Conservation (phyloP, 495 filamentous ascomycete species). For the Neurospora sp. region DNA sequence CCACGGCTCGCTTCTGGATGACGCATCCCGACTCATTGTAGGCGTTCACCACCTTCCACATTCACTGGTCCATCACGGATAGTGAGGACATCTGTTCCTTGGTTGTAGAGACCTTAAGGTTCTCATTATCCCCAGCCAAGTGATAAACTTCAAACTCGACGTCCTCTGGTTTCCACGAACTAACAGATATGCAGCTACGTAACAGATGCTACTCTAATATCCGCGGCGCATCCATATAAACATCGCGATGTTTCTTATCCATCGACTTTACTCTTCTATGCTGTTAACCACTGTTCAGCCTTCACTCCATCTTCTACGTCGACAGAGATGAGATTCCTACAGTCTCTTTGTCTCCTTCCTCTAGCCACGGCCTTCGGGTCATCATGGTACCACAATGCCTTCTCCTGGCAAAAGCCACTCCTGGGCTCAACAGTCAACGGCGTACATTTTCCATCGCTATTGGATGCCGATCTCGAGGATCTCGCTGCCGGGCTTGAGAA, state of each 20-base stretch:
- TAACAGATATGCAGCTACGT: neutral
- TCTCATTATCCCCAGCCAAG: neutral
- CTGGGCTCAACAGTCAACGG: neutral
- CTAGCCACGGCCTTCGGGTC: neutral
- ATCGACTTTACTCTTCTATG: neutral
- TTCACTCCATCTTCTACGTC: neutral
- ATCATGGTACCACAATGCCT: neutral
- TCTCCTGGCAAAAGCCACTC: neutral
- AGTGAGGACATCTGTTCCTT: neutral
- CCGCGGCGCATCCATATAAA: neutral
- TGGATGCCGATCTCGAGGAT: conserved; percentile 39
- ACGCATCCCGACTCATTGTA: neutral
- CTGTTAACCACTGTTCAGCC: neutral
- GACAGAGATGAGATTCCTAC: neutral
- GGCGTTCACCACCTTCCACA: neutral
- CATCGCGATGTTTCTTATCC: neutral
- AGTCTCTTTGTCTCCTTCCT: neutral
- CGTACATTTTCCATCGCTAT: conserved; percentile 4
- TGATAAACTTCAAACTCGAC: neutral
- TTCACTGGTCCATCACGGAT: neutral
- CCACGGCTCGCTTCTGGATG: neutral
- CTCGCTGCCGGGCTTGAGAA: conserved; percentile 38
- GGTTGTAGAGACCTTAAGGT: neutral
- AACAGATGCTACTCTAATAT: neutral
- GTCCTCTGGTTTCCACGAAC: neutral